phyloP scores from a whole-genome alignment of 2,329 filamentous ascomycete species.

The Meredithiella fracta region DNA sequence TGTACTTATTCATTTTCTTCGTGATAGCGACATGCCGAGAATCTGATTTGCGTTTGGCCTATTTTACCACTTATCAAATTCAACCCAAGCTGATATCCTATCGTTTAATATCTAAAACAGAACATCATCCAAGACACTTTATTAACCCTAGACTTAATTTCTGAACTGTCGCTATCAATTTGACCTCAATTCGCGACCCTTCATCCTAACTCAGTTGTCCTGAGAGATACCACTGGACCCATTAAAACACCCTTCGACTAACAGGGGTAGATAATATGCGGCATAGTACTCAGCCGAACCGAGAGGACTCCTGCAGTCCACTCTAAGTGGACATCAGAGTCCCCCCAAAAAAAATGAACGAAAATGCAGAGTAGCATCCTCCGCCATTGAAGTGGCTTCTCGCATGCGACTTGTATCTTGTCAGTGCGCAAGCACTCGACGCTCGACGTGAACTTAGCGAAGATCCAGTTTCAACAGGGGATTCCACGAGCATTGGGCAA shows the following conservation, averaged over 20 bases:
- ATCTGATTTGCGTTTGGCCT: too few relatives aligned
- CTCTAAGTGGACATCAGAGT: not conserved
- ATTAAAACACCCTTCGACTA: not conserved
- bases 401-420: not conserved
- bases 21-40: too few relatives aligned
- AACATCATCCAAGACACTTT: too few relatives aligned
- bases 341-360: not conserved
- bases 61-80: too few relatives aligned
- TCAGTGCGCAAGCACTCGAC: not conserved
- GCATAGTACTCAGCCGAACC: not conserved
- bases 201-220: not conserved
- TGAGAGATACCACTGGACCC: not conserved
- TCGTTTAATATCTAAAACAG: too few relatives aligned
- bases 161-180: too few relatives aligned
- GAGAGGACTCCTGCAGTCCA: not conserved
- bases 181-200: too few relatives aligned
- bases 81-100: too few relatives aligned
- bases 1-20: not conserved
- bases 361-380: too few relatives aligned
- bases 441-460: slow-evolving; percentile 1
- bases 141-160: too few relatives aligned
- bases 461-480: not conserved
- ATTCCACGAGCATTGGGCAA: slow-evolving; percentile 1
- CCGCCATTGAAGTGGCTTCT: not conserved
- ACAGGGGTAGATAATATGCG: slow-evolving; percentile 6